Conservation (phyloP, 176 grass and related monocot species). For the Sorghum bicolor region Sorghum_bicolor_NCBIv3 NC_012878.2:56886501-56887000, state of each 20-base stretch:
- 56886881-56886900: no score
- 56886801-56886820: no score
- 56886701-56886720: background rate
- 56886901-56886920: no score
- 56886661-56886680: background rate
- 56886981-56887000: no score
- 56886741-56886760: background rate
- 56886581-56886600: slow-evolving; percentile 34
- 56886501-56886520: background rate
- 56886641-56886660: background rate
- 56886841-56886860: no score
- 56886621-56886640: background rate
- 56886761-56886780: background rate
- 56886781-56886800: no score
- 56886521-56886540: slow-evolving; percentile 16
- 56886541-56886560: no score
- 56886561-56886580: slow-evolving; percentile 13
- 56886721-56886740: background rate
- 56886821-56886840: no score
- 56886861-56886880: no score
- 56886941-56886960: no score
- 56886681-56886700: background rate
- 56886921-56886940: no score
- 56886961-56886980: no score
- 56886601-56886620: background rate